Conservation (phyloP, 129 eudicot genomes). For the Mikania micrantha region DNA sequence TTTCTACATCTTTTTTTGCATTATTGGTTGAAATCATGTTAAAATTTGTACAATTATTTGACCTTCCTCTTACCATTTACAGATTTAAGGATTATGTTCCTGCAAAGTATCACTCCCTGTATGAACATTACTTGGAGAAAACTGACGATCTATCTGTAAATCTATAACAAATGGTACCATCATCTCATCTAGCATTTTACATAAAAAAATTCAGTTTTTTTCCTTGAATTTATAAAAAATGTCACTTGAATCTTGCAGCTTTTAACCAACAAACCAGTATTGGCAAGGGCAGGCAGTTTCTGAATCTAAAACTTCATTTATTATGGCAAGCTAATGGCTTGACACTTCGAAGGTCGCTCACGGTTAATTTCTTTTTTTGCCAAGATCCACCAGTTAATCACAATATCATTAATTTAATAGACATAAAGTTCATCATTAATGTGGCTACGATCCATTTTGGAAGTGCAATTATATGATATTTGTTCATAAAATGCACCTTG, state of each 20-base stretch:
- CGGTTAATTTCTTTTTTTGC: neutral
- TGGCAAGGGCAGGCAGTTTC: neutral
- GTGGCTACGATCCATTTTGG: neutral
- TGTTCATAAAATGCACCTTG: no score
- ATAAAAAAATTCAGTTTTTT: neutral
- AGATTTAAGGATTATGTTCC: slow-evolving; percentile 74
- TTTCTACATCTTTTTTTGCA: neutral
- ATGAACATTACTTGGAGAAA: slow-evolving; percentile 38
- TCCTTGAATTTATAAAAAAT: neutral
- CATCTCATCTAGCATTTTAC: neutral
- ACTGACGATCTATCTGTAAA: slow-evolving; percentile 10
- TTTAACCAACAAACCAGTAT: neutral
- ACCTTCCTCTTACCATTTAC: slow-evolving; percentile 16
- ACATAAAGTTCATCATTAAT: neutral
- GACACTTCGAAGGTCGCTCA: neutral
- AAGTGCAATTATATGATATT: neutral
- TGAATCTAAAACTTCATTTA: neutral
- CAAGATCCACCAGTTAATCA: neutral
- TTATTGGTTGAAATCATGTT: neutral
- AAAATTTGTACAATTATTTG: neutral
- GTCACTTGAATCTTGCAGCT: neutral
- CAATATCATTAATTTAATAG: neutral
- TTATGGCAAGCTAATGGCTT: neutral
- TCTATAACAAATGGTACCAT: slow-evolving; percentile 32
- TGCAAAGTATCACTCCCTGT: slow-evolving; percentile 50